Evolutionary conservation across 352 stramenopile species (phyloP).

Genomic region (Globisporangium cystogenes): DNA sequence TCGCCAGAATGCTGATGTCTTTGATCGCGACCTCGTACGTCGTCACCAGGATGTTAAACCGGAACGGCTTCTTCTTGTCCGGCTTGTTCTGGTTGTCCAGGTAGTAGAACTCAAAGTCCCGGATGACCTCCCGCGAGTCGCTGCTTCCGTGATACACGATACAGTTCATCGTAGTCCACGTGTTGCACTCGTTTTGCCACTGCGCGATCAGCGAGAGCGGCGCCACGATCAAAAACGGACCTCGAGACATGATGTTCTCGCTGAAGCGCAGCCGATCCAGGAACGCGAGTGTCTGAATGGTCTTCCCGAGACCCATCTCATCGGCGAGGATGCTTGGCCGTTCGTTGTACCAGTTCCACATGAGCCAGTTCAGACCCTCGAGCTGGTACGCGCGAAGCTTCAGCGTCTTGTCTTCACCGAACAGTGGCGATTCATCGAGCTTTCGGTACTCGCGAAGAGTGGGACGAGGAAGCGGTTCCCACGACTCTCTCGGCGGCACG

Average conservation of each 20-base stretch:
- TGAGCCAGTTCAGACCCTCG: constrained; percentile 86
- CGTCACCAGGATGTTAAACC: constrained; percentile 89
- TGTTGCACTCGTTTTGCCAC: constrained; percentile 99
- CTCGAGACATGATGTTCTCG: constrained; percentile 86
- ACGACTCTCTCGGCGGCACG: constrained; percentile 57
- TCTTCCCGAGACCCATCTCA: constrained; percentile 93
- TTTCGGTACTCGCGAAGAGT: constrained; percentile 83
- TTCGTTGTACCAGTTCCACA: constrained; percentile 90
- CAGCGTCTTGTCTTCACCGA: constrained; percentile 71
- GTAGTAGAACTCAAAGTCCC: constrained; percentile 95
- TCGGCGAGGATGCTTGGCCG: constrained; percentile 85
- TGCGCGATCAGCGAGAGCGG: constrained; percentile 98
- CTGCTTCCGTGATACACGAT: constrained; percentile 98
- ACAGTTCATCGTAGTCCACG: constrained; percentile 98
- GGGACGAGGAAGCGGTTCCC: constrained; percentile 53
- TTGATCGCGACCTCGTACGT: constrained; percentile 91
- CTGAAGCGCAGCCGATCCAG: constrained; percentile 91
- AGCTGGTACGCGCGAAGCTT: constrained; percentile 79
- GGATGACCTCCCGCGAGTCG: constrained; percentile 90
- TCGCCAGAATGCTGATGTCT: constrained; percentile 89
- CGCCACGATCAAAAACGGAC: constrained; percentile 98
- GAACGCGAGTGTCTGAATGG: constrained; percentile 91
- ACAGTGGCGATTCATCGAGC: constrained; percentile 68
- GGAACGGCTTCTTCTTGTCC: constrained; percentile 82
- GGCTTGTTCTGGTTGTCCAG: constrained; percentile 56